phyloP scores from a whole-genome alignment of 768 basidiomycete genomes.

The Russula dissimulans region DNA sequence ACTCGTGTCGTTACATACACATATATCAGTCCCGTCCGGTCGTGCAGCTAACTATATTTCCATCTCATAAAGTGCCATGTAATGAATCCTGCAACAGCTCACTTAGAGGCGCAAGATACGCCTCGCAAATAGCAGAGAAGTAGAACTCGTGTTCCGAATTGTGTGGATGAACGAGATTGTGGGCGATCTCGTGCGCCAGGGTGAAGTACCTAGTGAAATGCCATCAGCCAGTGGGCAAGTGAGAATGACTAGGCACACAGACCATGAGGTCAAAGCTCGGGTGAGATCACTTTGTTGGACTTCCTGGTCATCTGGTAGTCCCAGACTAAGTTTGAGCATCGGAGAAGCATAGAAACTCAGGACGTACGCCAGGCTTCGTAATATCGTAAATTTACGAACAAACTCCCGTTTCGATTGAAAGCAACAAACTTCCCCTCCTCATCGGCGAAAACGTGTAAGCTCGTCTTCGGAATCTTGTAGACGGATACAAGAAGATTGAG shows the following conservation, averaged over 20 bases:
- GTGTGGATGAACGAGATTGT: conserved; percentile 80
- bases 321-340: not conserved
- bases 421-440: conserved; percentile 73
- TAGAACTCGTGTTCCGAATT: conserved; percentile 94
- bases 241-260: conserved; percentile 15
- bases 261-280: conserved; percentile 79
- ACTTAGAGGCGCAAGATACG: conserved; percentile 36
- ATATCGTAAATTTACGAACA: conserved; percentile 84
- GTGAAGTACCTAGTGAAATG: conserved; percentile 63
- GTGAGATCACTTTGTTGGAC: conserved; percentile 43
- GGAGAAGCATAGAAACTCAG: not conserved
- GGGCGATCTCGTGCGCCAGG: conserved; percentile 87
- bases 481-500: conserved; percentile 55
- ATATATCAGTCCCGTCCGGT: not conserved
- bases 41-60: not conserved
- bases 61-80: not conserved
- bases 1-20: not conserved
- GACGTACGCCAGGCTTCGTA: conserved; percentile 83
- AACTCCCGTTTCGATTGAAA: conserved; percentile 82
- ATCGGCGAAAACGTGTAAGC: conserved; percentile 86
- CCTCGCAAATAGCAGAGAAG: conserved; percentile 84
- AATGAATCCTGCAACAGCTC: not conserved
- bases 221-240: not conserved
- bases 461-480: conserved; percentile 63
- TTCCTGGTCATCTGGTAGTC: conserved; percentile 54